Base-by-base conservation (phyloP, 371 early-diverging fungal species). In the Rhizomucor miehei region DNA sequence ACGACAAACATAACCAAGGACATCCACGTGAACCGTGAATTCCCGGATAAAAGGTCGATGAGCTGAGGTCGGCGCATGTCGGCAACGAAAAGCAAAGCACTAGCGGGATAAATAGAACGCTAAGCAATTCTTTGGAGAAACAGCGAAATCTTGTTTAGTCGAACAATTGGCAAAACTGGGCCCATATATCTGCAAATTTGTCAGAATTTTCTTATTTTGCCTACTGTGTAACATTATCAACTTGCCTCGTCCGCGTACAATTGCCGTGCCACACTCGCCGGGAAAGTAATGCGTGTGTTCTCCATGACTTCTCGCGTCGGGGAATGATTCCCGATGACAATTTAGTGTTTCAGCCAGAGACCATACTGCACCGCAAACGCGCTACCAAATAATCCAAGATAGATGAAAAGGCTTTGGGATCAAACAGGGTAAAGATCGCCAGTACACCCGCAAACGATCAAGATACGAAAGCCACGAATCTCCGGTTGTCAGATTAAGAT, bases 201-300 rank as follows among this genome's bases (percentile, higher is more conserved):
- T 10, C n/a, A n/a, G n/a, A n/a, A n/a, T n/a, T n/a, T n/a, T n/a
- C n/a, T n/a, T n/a, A n/a, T n/a, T n/a, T n/a, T n/a, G n/a, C n/a
- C n/a, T n/a, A n/a, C n/a, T n/a, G n/a, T n/a, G n/a, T n/a, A n/a
- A n/a, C n/a, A n/a, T n/a, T 23, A 11, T 14, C 34, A 29, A 38
- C 63, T 53, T 52, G 88, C 91, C 65, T 85, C 84, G 46, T 92
- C 89, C 2, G 94, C 87, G 62, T 98, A 94, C 19, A 94, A 57
- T 81, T 80, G n/a, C 83, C 87, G 19, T 82, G 76, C 99, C 99
- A 99, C n/a, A n/a, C 36, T 81, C 81, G 10, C 67, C 68, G 1
- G 98, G 97, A 61, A 93, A 75, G 68, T 95, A 97, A 65, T 97
- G 98, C 6, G 92, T 90, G 46, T 92, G 81, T 49, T 90, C n/a